A percentile compares a stretch with the other conserved stretches of the same genome.
Conservation (phyloP, 768 basidiomycete genomes). For the Tephrocybe sp. region DNA sequence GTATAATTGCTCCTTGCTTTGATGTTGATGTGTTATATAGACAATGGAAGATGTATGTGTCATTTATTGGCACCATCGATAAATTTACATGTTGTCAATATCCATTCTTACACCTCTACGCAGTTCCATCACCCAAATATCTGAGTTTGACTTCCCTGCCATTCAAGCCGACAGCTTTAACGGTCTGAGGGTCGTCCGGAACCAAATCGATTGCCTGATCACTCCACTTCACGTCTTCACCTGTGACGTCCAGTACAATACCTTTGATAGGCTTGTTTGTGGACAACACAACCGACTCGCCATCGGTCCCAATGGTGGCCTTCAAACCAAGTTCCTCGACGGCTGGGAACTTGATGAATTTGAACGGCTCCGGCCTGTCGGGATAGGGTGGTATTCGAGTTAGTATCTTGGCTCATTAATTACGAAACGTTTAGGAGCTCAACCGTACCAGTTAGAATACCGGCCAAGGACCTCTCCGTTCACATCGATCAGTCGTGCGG, state of each 20-base stretch:
- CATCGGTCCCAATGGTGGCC: conserved; percentile 47
- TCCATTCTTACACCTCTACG: conserved; percentile 31
- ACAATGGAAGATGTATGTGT: background rate
- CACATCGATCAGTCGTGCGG: conserved; percentile 61
- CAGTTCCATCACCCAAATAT: conserved; percentile 75
- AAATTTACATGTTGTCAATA: background rate
- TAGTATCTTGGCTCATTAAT: conserved; percentile 1
- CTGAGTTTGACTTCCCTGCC: conserved; percentile 63
- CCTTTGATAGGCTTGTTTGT: conserved; percentile 79
- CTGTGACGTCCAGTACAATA: conserved; percentile 75
- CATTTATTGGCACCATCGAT: too few species aligned
- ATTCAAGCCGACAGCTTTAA: conserved; percentile 63
- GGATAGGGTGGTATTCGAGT: conserved; percentile 1
- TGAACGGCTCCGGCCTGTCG: conserved; percentile 90
- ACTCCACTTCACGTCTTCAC: conserved; percentile 72
- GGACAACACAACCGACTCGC: conserved; percentile 57
- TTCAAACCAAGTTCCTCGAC: conserved; percentile 56
- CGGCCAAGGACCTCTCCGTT: conserved; percentile 60
- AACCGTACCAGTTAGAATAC: conserved; percentile 69
- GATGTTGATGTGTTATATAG: background rate
- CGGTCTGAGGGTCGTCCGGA: conserved; percentile 76
- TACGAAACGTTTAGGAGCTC: conserved; percentile 11
- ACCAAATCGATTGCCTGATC: conserved; percentile 92
- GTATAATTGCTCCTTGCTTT: conserved; percentile 1
- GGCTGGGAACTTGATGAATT: conserved; percentile 81